Conservation (phyloP, 805 yeast species). For the Yarrowia sp. region DNA sequence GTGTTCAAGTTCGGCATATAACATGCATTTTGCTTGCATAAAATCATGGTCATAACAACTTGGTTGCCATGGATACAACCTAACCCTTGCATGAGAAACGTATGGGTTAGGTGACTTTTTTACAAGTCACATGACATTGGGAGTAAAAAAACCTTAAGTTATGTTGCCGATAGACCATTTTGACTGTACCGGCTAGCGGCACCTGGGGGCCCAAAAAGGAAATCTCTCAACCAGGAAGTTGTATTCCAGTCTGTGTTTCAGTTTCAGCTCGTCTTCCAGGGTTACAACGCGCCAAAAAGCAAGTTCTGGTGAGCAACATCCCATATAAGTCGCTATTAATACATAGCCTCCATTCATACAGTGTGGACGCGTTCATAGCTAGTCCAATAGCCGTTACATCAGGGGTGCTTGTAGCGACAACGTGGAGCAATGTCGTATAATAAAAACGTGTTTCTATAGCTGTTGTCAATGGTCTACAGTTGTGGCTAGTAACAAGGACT, state of each 20-base stretch:
- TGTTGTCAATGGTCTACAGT: too few species aligned
- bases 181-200: too few species aligned
- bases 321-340: not conserved
- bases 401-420: constrained; percentile 1
- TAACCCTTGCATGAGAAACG: too few species aligned
- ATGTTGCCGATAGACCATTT: too few species aligned
- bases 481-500: too few species aligned
- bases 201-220: not conserved
- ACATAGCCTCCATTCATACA: constrained; percentile 12
- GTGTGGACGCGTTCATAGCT: not conserved
- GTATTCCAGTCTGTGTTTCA: not conserved
- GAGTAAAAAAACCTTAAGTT: too few species aligned
- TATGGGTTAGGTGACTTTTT: too few species aligned
- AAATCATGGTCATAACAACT: too few species aligned
- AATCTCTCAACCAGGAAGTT: not conserved
- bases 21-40: too few species aligned
- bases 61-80: too few species aligned
- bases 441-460: not conserved
- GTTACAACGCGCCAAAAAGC: constrained; percentile 2
- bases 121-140: too few species aligned
- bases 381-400: constrained; percentile 17
- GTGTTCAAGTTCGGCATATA: too few species aligned
- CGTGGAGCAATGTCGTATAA: not conserved
- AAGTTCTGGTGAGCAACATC: not conserved
- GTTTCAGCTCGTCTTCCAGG: not conserved